Conservation (phyloP, 257 asterid genomes). For the Mentha longifolia region DNA sequence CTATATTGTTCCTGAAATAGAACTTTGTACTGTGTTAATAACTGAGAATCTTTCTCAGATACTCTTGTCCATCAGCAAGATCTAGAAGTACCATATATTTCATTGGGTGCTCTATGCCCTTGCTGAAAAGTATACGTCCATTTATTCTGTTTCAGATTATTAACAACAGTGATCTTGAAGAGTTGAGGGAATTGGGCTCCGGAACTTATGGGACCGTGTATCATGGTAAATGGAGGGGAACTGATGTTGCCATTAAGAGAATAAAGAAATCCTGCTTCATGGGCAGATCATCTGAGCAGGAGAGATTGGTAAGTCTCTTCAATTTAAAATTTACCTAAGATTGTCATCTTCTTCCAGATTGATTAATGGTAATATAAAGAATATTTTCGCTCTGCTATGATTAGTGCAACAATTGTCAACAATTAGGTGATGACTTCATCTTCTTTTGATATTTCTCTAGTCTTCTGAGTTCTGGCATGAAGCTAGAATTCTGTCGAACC, state of each 20-base stretch:
- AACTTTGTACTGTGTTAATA: neutral
- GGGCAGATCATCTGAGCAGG: slow-evolving; percentile 91
- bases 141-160: slow-evolving; percentile 59
- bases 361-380: slow-evolving; percentile 1
- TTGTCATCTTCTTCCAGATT: slow-evolving; percentile 9
- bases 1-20: slow-evolving; percentile 15
- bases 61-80: slow-evolving; percentile 17
- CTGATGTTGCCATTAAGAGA: slow-evolving; percentile 94
- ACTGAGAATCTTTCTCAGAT: slow-evolving; percentile 13
- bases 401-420: neutral
- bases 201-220: slow-evolving; percentile 97
- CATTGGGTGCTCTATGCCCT: slow-evolving; percentile 14
- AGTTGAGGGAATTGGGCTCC: slow-evolving; percentile 89
- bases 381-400: neutral
- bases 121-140: slow-evolving; percentile 4
- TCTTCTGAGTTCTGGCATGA: slow-evolving; percentile 89
- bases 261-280: slow-evolving; percentile 87
- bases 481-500: slow-evolving; percentile 90
- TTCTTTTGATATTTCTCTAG: slow-evolving; percentile 44
- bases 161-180: slow-evolving; percentile 86
- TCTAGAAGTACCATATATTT: slow-evolving; percentile 11
- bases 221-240: slow-evolving; percentile 98
- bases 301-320: slow-evolving; percentile 60
- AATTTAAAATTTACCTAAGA: slow-evolving; percentile 6
- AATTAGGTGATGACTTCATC: slow-evolving; percentile 16